A percentile compares a stretch with the other conserved stretches of the same genome.
These are phyloP conservation scores for Leccinum colubrinum DNA, from an alignment of 1,284 basidiomycete species.

Conservation along the genomic window DNA sequence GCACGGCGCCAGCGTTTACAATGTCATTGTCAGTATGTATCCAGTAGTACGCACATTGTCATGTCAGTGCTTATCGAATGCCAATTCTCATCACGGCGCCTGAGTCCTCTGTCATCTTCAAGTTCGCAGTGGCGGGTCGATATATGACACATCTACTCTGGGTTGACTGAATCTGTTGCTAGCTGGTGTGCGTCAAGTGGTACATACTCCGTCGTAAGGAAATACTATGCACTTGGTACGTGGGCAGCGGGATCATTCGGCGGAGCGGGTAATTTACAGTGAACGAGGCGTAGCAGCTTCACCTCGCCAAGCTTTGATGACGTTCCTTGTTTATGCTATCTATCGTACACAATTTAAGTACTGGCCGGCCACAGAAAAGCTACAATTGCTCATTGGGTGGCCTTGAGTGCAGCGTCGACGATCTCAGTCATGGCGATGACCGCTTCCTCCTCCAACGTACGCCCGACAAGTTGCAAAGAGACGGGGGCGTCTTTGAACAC, in stretches of 20 bases:
- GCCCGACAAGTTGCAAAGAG: conserved; percentile 66
- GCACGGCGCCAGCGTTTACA: too few species aligned
- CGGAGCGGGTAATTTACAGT: conserved; percentile 71
- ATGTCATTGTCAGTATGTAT: too few species aligned
- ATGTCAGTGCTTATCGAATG: too few species aligned
- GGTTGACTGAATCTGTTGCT: conserved; percentile 4
- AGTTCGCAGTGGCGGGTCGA: too few species aligned
- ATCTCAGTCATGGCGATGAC: conserved; percentile 63
- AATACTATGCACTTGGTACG: conserved; percentile 80
- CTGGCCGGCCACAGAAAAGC: neutral
- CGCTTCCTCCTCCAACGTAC: conserved; percentile 73
- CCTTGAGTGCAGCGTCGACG: conserved; percentile 42
- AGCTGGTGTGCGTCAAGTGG: conserved; percentile 84
- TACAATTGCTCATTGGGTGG: neutral
- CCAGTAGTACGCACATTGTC: too few species aligned
- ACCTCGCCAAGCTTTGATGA: conserved; percentile 25
- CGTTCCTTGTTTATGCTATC: conserved; percentile 1
- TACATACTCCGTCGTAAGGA: conserved; percentile 56
- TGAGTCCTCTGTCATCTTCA: too few species aligned
- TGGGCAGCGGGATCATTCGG: conserved; percentile 83
- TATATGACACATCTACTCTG: too few species aligned
- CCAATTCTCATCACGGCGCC: too few species aligned
- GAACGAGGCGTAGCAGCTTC: conserved; percentile 51
- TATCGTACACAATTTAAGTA: conserved; percentile 24
- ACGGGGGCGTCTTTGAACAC: conserved; percentile 62